Base-by-base conservation (phyloP, 352 stramenopile species). In the Globisporangium nagaii region DNA sequence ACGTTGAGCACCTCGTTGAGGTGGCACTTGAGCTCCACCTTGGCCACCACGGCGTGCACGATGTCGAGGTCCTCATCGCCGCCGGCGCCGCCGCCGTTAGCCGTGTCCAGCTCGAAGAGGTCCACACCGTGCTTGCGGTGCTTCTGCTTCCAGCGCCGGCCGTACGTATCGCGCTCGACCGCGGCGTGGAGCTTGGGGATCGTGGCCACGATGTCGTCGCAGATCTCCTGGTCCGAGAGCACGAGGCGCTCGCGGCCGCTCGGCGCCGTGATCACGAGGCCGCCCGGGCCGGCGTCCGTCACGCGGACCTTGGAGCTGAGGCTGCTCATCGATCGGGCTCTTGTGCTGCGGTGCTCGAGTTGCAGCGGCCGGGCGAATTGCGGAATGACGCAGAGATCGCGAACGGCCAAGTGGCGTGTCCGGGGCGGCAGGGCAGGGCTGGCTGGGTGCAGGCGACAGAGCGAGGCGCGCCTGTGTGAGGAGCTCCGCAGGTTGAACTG, bases 1-100 rank as follows among this genome's bases (percentile, higher is more conserved):
- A 81, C 71, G 48, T 77, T 86, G 37, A 80, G 53, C 15, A 76
- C 70, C 32, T 88, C 77, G 50, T 88, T 86, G 40, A 88, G 39
- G 52, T 86, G 74, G 49, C 70, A 85, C 0, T 56, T 61, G n/a
- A 88, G 53, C 56, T 79, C 70, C 4, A 68, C 71, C 49, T 81
- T 79, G 44, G 66, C 65, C 31, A 75, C 61, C 6, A 75, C 43
- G 0, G 71, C 74, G 45, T 88, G 66, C 12, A 78, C 54, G 45
- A 88, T 59, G 32, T 77, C 68, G n/a, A 62, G 25, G 32, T 79
- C 70, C 37, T 77, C 65, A 39, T 70, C 53, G 0, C 56, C 27
- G 25, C 75, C 70, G 31, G 56, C 43, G 35, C 66, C 65, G 42
- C 59, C 56, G 2, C 71, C 49, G 28, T 66, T 37, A 6, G 24